phyloP scores from a whole-genome alignment of 805 yeast genomes.

The Zygosaccharomyces gambellarensis region DNA sequence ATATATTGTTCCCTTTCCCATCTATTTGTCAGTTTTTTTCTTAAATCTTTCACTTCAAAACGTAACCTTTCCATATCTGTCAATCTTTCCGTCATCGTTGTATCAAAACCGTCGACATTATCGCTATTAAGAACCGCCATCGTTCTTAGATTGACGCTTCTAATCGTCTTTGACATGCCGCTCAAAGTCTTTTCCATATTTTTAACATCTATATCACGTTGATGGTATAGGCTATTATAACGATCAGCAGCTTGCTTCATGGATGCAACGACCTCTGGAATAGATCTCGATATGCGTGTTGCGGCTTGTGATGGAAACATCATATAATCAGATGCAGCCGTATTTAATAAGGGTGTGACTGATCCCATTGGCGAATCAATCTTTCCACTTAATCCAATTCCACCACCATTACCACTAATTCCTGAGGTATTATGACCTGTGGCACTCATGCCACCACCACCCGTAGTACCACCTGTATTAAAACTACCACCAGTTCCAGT shows the following conservation, averaged over 20 bases:
- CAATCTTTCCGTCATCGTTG: conserved; percentile 41
- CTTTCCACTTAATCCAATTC: conserved; percentile 7
- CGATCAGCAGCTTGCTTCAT: conserved; percentile 46
- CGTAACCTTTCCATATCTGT: conserved; percentile 14
- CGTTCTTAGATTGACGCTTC: conserved; percentile 23
- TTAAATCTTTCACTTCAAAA: conserved; percentile 16
- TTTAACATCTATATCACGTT: conserved; percentile 41
- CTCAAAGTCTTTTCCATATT: conserved; percentile 22
- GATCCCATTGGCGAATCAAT: conserved; percentile 11
- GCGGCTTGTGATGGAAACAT: conserved; percentile 35
- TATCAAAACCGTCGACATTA: conserved; percentile 75
- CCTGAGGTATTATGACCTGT: background rate
- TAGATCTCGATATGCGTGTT: conserved; percentile 26
- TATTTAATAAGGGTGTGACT: conserved; percentile 11
- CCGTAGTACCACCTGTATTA: background rate
- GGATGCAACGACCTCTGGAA: conserved; percentile 26
- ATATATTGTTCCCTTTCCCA: conserved; percentile 31
- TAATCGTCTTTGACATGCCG: conserved; percentile 22
- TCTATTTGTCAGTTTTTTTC: conserved; percentile 23
- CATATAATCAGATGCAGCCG: conserved; percentile 20
- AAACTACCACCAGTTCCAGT: background rate
- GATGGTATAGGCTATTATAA: conserved; percentile 48
- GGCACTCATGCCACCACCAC: conserved; percentile 1
- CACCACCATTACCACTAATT: conserved; percentile 3
- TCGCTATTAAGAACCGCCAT: conserved; percentile 50